Evolutionary conservation across 257 asterid species (phyloP).

Genomic region (Fraxinus anomala): DNA sequence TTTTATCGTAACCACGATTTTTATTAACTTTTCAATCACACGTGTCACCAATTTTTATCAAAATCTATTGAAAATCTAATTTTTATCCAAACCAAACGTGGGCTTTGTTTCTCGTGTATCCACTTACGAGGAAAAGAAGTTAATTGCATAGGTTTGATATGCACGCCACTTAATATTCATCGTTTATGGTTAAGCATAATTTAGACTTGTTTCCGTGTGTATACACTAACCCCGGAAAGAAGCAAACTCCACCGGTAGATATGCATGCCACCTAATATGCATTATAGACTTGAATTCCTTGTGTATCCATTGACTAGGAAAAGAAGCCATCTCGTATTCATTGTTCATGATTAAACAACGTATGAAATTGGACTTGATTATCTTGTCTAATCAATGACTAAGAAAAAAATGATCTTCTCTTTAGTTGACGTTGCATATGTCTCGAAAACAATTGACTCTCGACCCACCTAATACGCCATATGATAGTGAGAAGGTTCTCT

Average conservation of each 20-base stretch:
- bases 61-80: no score
- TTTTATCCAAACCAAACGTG: no score
- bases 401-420: neutral
- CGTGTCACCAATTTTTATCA: no score
- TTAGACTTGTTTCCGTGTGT: neutral
- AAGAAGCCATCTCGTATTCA: neutral
- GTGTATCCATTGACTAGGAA: no score
- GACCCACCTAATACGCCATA: conserved; percentile 1
- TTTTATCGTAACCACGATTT: no score
- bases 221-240: neutral
- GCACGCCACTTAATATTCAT: no score
- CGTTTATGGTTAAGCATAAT: no score
- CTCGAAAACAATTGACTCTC: conserved; percentile 31
- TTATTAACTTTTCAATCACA: no score
- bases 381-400: neutral
- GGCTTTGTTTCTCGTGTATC: no score
- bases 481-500: neutral
- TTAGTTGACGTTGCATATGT: conserved; percentile 11
- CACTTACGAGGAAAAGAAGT: no score
- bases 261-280: neutral
- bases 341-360: neutral
- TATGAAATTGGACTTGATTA: neutral
- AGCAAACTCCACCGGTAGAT: neutral
- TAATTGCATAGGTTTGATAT: no score
- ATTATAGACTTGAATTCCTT: no score